Base-by-base conservation (phyloP, 805 yeast species). In the Nakazawaea anatomiae region DNA sequence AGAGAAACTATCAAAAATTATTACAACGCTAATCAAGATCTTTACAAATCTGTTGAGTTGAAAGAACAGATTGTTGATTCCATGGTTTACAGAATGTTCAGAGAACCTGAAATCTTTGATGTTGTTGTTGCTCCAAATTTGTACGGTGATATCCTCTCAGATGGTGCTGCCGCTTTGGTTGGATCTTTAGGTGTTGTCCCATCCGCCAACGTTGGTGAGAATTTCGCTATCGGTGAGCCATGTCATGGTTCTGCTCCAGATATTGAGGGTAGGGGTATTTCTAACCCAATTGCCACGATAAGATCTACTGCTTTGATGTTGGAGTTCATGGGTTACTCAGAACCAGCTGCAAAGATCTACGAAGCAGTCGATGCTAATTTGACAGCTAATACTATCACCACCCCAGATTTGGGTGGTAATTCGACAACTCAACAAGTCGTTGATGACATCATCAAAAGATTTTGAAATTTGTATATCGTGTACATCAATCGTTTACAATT, bases 171-270 rank as follows among this genome's bases (percentile, higher is more conserved):
- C 59, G 97, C 98, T 12, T 78, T 91, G 52, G 96, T 92, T 52
- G 99, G 99, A 47, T 92, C 98, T 32, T 80, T 94, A 57, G 99
- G 99, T 66, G 96, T 94, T 52, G 97, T 94, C 52, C 98, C 99
- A 63, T 86, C 96, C 50, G 98, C 98, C 54, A 94, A 94, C 65
- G 99, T 94, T 56, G 99, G 99, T 63, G 96, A 90, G 66, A 72
- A 77, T 67, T 92, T 94, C 66, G 97, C 95, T 56, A 89, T 94
- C 66, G 99, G 99, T 68, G 99, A 94, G 74, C 99, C 99, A 66
- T 91, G 97, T 67, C 99, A 94, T 73, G 99, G 99, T 55, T 88
- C 96, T 51, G 99, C 99, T 50, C 99, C 99, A 52, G 99, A 94
- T 69, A 94, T 94, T 59, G 96, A 91, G 67, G 99, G 99, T 61